These are phyloP conservation scores for Rhododendron vialii DNA, from an alignment of 148 eudicot genomes.

Conservation along the genomic window DNA sequence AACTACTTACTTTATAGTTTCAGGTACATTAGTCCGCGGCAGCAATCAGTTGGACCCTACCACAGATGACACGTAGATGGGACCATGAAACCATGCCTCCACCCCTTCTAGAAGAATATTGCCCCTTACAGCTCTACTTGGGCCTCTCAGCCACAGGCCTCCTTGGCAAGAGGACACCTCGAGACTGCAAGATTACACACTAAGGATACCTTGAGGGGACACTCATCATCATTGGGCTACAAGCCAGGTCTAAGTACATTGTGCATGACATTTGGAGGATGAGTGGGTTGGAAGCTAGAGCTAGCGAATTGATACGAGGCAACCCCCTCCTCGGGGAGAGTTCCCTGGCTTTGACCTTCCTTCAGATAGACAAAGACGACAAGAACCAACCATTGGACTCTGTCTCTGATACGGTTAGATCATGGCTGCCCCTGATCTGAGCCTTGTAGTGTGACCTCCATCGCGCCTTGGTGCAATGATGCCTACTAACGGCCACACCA, in stretches of 20 bases:
- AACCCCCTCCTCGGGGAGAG: neutral
- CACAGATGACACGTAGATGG: neutral
- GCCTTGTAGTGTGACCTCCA: neutral
- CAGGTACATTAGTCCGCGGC: neutral
- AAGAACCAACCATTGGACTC: no score
- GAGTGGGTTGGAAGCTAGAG: neutral
- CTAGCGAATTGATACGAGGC: neutral
- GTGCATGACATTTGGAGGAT: neutral
- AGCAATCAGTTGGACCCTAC: neutral
- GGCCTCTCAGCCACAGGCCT: neutral
- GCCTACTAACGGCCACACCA: neutral
- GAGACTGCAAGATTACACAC: neutral
- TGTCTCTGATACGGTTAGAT: no score
- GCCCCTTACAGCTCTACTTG: neutral
- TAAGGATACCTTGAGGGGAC: neutral
- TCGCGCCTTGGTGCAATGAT: neutral
- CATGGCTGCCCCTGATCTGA: neutral
- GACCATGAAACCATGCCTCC: neutral
- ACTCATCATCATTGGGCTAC: neutral
- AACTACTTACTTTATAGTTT: neutral
- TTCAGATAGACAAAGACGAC: no score
- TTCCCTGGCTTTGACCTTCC: no score
- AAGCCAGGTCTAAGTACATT: neutral
- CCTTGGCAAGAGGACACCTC: neutral
- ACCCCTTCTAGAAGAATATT: neutral